Percentiles rank a stretch among this genome's conserved stretches.
Evolutionary conservation across 164 flowering plant genomes (phyloP).

Genomic region (Piper longum): DNA sequence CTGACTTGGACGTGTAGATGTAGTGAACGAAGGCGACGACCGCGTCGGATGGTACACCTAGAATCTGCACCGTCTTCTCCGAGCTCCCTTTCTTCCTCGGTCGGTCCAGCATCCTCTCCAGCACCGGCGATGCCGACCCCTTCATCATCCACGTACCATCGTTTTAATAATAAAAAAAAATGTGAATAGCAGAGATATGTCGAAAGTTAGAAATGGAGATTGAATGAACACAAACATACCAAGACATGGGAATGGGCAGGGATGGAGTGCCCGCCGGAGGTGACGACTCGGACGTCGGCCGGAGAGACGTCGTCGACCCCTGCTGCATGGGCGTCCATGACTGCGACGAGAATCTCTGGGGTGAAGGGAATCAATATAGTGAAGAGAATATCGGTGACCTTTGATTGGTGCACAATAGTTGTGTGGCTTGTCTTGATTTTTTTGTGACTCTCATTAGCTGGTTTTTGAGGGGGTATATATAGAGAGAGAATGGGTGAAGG

Average conservation of each 20-base stretch:
- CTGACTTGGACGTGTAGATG: conserved; percentile 54
- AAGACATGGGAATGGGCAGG: conserved; percentile 61
- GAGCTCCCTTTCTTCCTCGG: conserved; percentile 33
- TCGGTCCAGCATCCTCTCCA: conserved; percentile 49
- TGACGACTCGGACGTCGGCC: conserved; percentile 40
- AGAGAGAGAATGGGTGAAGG: too few relatives aligned
- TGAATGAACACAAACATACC: conserved; percentile 18
- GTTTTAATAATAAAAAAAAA: neutral
- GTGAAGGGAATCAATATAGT: too few relatives aligned
- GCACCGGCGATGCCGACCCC: conserved; percentile 61
- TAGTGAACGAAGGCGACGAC: conserved; percentile 52
- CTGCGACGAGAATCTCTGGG: neutral
- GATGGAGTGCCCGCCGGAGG: conserved; percentile 54
- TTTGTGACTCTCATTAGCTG: too few relatives aligned
- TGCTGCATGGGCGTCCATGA: neutral
- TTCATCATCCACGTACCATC: conserved; percentile 11
- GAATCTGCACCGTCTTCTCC: conserved; percentile 38
- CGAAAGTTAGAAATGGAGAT: neutral
- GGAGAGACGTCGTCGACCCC: conserved; percentile 3
- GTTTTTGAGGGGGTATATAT: too few relatives aligned
- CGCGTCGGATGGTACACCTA: conserved; percentile 75
- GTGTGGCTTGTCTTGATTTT: too few relatives aligned
- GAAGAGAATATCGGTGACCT: too few relatives aligned
- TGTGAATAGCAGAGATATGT: neutral
- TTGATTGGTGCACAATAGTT: too few relatives aligned